These are phyloP conservation scores for Boletus patriciae DNA, from an alignment of 768 basidiomycete species.

Conservation along the genomic window DNA sequence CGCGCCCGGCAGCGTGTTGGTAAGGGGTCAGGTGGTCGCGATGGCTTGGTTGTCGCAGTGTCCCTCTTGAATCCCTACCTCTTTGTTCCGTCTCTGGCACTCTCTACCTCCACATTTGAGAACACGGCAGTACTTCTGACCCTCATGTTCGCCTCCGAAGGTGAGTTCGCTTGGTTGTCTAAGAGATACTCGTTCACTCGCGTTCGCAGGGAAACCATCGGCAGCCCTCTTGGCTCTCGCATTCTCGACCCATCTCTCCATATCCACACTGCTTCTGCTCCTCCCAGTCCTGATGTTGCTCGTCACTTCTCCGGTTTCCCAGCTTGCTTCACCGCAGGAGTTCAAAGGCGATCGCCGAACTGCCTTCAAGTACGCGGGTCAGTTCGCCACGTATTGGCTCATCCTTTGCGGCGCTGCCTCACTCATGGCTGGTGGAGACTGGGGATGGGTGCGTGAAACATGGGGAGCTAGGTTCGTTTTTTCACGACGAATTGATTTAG, in stretches of 20 bases:
- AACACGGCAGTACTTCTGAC: constrained; percentile 67
- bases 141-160: constrained; percentile 68
- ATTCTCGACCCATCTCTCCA: constrained; percentile 66
- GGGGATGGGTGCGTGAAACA: constrained; percentile 70
- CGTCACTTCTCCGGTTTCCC: constrained; percentile 59
- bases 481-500: background rate
- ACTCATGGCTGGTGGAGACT: constrained; percentile 57
- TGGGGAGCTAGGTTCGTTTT: constrained; percentile 77
- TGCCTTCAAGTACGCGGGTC: constrained; percentile 34
- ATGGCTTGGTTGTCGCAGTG: constrained; percentile 59
- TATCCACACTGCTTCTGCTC: constrained; percentile 69
- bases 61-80: constrained; percentile 91
- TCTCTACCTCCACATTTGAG: constrained; percentile 82
- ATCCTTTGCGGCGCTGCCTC: constrained; percentile 48
- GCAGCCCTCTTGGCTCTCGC: constrained; percentile 66
- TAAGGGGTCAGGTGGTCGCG: constrained; percentile 44
- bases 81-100: constrained; percentile 72
- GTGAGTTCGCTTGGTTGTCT: constrained; percentile 37
- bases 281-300: constrained; percentile 67
- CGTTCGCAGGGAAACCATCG: constrained; percentile 52
- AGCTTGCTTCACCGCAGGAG: constrained; percentile 58
- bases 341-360: constrained; percentile 20
- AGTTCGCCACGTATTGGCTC: constrained; percentile 53
- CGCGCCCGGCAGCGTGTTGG: constrained; percentile 53
- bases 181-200: background rate